Base-by-base conservation (phyloP, 1,284 basidiomycete species). In the Singerocomus inundabilis region DNA sequence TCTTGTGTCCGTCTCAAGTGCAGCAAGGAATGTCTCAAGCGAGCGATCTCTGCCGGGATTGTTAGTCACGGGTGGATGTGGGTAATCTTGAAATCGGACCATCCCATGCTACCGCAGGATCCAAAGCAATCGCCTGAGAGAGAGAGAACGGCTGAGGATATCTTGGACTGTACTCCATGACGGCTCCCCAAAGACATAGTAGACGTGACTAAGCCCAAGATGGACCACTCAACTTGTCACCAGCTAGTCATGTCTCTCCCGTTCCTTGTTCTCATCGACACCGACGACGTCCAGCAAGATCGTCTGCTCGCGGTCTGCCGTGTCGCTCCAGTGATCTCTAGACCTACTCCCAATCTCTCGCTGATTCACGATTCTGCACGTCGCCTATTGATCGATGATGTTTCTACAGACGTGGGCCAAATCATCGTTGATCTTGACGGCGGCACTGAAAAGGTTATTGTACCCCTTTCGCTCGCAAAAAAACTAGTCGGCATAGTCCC, bases 131-230 rank as follows among this genome's bases (percentile, higher is more conserved):
- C 0, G 86, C 90, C 62, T 92, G 79, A 44, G 72, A 67, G 24
- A 90, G 67, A 5, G 87, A 84, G 69, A 92, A 92, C 0, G 90
- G 90, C 56, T 92, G 89, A 5, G 74, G 51, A 65, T 87, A 82
- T 40, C 76, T 79, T 35, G 86, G 83, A 45, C 57, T 72, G 67
- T 82, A 89, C 40, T 85, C 83, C 84, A 88, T 85, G 30, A 16
- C 28, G 40, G 29, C 28, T 21, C 16, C n/a, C n/a, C n/a, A n/a
- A n/a, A n/a, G n/a, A n/a, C n/a, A n/a, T n/a, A 4, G 8, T 21
- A 31, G 44, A 39, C 16, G 37, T 61, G 54, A 62, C 59, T 64
- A 66, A 62, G 60, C 62, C 26, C 21, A 5, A 1, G 16, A n/a
- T n/a, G 18, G 8, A 21, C 21, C 24, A 25, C 49, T 8, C 11